A percentile compares a stretch with the other conserved stretches of the same genome.
phyloP scores from a whole-genome alignment of 352 stramenopile species.

The Peronospora destructor region DNA sequence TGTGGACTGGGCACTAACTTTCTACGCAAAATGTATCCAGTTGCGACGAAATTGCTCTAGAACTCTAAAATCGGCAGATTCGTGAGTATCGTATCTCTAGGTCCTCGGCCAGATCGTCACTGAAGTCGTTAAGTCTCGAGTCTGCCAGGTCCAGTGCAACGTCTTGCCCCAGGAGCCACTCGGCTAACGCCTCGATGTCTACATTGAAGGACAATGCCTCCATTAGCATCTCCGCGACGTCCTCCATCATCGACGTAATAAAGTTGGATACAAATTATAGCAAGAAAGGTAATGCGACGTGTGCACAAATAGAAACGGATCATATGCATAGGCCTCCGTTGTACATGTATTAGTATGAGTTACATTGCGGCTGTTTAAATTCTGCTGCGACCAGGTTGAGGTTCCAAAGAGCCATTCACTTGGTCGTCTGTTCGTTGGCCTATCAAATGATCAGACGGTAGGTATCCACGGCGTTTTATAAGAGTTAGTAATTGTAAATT shows the following conservation, averaged over 20 bases:
- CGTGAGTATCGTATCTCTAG: slow-evolving; percentile 23
- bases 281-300: too few species aligned
- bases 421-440: neutral
- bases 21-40: neutral
- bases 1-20: neutral
- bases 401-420: too few species aligned
- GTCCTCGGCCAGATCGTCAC: slow-evolving; percentile 9
- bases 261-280: too few species aligned
- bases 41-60: neutral
- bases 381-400: too few species aligned
- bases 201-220: slow-evolving; percentile 36
- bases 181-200: slow-evolving; percentile 32
- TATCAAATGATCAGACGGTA: slow-evolving; percentile 17
- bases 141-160: slow-evolving; percentile 6
- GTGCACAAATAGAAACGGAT: too few species aligned
- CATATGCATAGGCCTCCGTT: too few species aligned
- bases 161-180: slow-evolving; percentile 25
- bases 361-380: too few species aligned
- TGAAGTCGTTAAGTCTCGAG: slow-evolving; percentile 2
- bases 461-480: slow-evolving; percentile 8
- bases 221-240: slow-evolving; percentile 24
- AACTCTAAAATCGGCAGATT: slow-evolving; percentile 13
- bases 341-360: too few species aligned
- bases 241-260: slow-evolving; percentile 1
- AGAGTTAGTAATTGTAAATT: slow-evolving; percentile 2